Conservation (phyloP, 1,284 basidiomycete genomes). For the Taiwanofungus camphoratus region DNA sequence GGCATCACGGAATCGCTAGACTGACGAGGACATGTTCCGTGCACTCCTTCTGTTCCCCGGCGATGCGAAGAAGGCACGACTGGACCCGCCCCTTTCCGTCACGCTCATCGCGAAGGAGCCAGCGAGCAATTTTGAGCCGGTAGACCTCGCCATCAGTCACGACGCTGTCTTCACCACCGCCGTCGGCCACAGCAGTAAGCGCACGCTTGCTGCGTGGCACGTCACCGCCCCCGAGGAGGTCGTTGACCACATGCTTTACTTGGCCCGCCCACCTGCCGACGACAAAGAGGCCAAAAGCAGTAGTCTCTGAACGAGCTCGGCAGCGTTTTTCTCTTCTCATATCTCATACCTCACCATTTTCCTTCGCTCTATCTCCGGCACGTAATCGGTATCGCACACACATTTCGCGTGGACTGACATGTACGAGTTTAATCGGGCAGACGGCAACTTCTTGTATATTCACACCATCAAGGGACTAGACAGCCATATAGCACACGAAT, state of each 20-base stretch:
- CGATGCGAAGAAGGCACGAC: conserved; percentile 39
- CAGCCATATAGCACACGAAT: conserved; percentile 7
- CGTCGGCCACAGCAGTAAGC: conserved; percentile 82
- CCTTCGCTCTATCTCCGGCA: conserved; percentile 2
- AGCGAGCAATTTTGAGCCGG: conserved; percentile 36
- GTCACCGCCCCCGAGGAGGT: conserved; percentile 76
- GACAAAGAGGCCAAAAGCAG: conserved; percentile 15
- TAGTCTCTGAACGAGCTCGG: conserved; percentile 14
- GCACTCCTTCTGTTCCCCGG: conserved; percentile 64
- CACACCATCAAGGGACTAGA: conserved; percentile 6
- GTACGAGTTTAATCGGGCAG: conserved; percentile 9
- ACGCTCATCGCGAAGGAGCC: conserved; percentile 41
- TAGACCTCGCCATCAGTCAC: conserved; percentile 58
- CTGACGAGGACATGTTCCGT: conserved; percentile 97
- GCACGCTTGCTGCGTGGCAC: conserved; percentile 86
- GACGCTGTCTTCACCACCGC: conserved; percentile 84
- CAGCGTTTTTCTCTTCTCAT: not conserved
- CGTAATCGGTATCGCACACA: not conserved
- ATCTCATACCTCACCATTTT: not conserved
- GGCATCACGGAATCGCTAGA: conserved; percentile 35
- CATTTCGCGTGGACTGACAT: conserved; percentile 3
- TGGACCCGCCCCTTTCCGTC: conserved; percentile 74
- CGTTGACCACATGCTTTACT: conserved; percentile 61
- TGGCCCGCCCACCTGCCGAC: conserved; percentile 31
- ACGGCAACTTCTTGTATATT: conserved; percentile 7